Percentiles rank a stretch among this genome's conserved stretches.
These are phyloP conservation scores for Erysimum cheiri DNA, from an alignment of 441 rosid genomes.

Conservation along the genomic window DNA sequence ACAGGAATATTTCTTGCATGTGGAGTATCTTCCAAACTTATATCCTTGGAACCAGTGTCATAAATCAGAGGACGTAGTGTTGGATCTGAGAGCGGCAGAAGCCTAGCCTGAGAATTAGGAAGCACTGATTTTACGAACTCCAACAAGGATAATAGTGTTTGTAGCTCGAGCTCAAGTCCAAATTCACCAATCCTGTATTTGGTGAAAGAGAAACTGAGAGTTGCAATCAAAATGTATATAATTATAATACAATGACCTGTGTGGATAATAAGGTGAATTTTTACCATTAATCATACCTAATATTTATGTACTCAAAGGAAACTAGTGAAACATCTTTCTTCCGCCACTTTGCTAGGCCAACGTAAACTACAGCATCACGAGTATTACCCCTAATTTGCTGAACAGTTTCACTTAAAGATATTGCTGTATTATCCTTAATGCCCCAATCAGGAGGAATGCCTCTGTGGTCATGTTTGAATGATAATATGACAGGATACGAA, in stretches of 20 bases:
- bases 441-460: conserved; percentile 53
- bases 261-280: conserved; percentile 26
- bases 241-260: conserved; percentile 18
- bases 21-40: conserved; percentile 50
- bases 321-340: conserved; percentile 76
- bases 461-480: conserved; percentile 69
- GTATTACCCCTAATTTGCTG: conserved; percentile 49
- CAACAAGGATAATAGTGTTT: conserved; percentile 71
- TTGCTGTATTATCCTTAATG: conserved; percentile 54
- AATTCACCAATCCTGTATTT: conserved; percentile 82
- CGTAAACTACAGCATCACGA: conserved; percentile 65
- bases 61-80: conserved; percentile 47
- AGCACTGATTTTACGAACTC: conserved; percentile 71
- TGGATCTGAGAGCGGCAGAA: conserved; percentile 66
- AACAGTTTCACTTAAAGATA: conserved; percentile 47
- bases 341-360: conserved; percentile 81
- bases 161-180: conserved; percentile 91
- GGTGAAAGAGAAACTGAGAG: conserved; percentile 43
- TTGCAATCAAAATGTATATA: conserved; percentile 3
- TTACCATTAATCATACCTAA: conserved; percentile 57
- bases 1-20: conserved; percentile 49
- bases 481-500: conserved; percentile 87
- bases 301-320: conserved; percentile 71
- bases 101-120: conserved; percentile 65
- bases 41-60: conserved; percentile 51